Evolutionary conservation across 2,329 filamentous ascomycete genomes (phyloP), one percentile per base, ranked within the genome.

Genomic region (Exophiala spinifera): DNA sequence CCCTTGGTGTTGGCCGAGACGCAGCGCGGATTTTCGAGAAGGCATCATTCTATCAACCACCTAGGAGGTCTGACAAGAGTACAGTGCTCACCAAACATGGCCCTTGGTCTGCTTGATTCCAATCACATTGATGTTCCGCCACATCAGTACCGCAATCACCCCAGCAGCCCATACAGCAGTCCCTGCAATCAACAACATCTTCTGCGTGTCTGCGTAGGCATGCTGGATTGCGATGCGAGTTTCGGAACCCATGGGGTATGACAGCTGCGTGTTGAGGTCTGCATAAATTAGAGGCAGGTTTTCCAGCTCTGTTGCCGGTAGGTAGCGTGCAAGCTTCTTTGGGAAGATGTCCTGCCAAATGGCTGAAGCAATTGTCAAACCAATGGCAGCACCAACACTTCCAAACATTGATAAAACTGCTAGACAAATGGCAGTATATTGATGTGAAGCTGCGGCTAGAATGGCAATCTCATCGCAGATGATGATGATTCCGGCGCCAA

Each of bases 321-420:
- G 53, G 40, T 61, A 59, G 25, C 56, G 36, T 4, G 15, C 43
- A 17, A 66, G 55, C 36, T 60, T 43, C 15, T 51, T 33, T 19
- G 73, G 74, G 65, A 85, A 78, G 1, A 77, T 74, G 49, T 74
- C 72, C 0, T 75, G 79, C 81, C 81, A 85, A 58, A 85, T 80
- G 20, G 81, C 81, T 0, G 73, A 73, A 1, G 81, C 72, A 36
- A 85, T 74, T 4, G 80, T 75, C 3, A 67, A 69, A 2, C 79
- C 80, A 11, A 81, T 67, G 3, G 79, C 77, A 13, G 71, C 72
- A 17, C 81, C 82, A 13, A 84, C 71, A 53, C 72, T 75, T 43
- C 73, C 70, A 51, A 81, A 79, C 20, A 85, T 72, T 14, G 79
- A 77, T 23, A 82, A 69, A 34, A 79, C 70, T 28, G 75, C 73